phyloP scores from a whole-genome alignment of 2,329 filamentous ascomycete genomes.

The Penicillium sp. region DNA sequence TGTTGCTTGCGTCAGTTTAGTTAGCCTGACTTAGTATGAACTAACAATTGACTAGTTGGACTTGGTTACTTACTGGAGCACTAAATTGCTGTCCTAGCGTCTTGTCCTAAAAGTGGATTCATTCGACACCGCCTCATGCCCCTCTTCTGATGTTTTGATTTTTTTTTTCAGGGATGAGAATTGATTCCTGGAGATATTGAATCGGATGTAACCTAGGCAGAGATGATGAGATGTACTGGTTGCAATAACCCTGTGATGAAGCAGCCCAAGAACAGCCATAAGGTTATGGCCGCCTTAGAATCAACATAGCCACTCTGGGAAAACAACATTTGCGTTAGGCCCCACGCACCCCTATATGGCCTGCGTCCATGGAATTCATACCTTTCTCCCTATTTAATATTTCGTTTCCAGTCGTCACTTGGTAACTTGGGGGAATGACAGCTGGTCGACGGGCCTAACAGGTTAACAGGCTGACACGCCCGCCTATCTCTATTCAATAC shows the following conservation, averaged over 20 bases:
- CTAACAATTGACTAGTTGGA: neutral
- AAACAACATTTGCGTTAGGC: neutral
- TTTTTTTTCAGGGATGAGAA: neutral
- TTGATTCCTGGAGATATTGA: neutral
- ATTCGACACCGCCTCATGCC: conserved; percentile 26
- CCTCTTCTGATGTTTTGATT: conserved; percentile 11
- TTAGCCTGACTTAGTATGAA: conserved; percentile 2
- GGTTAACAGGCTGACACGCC: no score
- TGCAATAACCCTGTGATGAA: neutral
- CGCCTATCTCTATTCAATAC: neutral
- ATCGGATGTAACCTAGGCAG: neutral
- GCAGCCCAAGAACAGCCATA: neutral
- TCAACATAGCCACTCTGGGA: neutral
- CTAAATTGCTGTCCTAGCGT: conserved; percentile 5
- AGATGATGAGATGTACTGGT: neutral
- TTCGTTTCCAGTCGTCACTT: neutral
- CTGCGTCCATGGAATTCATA: neutral
- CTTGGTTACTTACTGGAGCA: neutral
- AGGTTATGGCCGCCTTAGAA: neutral
- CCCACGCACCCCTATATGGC: conserved; percentile 2
- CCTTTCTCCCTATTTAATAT: neutral
- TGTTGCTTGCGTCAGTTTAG: neutral
- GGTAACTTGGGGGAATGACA: neutral
- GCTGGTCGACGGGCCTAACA: neutral
- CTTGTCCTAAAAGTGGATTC: conserved; percentile 17